phyloP scores from a whole-genome alignment of 2,329 filamentous ascomycete genomes.

The Hirsutella minnesotensis region DNA sequence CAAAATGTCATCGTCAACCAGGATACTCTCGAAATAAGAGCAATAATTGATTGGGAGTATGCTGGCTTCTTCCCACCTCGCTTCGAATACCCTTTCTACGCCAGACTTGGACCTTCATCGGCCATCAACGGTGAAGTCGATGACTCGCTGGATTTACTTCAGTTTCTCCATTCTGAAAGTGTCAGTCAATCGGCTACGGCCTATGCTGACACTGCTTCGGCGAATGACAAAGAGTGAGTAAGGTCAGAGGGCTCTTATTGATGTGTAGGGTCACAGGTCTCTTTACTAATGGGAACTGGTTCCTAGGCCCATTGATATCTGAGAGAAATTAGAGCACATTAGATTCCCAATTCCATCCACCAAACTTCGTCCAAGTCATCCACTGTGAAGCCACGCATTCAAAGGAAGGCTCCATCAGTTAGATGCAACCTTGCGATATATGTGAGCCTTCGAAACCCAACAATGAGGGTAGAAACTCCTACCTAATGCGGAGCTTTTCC shows the following conservation, averaged over 20 bases:
- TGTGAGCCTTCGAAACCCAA: neutral
- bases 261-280: neutral
- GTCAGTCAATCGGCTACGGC: neutral
- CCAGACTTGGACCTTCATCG: constrained; percentile 9
- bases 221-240: neutral
- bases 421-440: neutral
- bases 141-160: constrained; percentile 4
- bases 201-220: neutral
- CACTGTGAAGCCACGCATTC: neutral
- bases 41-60: constrained; percentile 27
- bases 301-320: neutral
- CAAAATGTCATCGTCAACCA: constrained; percentile 13
- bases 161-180: constrained; percentile 4
- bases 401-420: neutral
- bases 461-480: neutral
- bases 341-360: neutral
- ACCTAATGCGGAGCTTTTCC: constrained; percentile 2
- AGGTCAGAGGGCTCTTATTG: neutral
- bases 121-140: constrained; percentile 7
- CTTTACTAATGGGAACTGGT: neutral
- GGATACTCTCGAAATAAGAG: constrained; percentile 18
- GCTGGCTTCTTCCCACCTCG: constrained; percentile 21
- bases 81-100: constrained; percentile 12
- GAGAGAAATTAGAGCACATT: neutral
- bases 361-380: neutral